Conservation (phyloP, 2,329 filamentous ascomycete species). For the Huntiella moniliformis region DNA sequence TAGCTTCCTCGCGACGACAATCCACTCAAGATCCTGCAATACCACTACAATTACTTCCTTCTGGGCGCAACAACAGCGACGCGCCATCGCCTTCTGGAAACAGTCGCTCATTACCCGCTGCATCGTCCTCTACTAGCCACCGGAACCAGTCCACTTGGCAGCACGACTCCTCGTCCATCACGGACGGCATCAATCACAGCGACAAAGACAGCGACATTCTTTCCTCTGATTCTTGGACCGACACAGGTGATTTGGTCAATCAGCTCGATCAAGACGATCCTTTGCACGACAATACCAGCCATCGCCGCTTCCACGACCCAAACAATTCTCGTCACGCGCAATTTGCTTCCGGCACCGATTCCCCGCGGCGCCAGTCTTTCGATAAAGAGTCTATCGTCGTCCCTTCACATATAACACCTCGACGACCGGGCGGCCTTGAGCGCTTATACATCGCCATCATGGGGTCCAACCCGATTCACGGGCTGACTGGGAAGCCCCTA, state of each 20-base stretch:
- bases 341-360: slow-evolving; percentile 32
- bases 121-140: slow-evolving; percentile 1
- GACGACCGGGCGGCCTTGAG: slow-evolving; percentile 45
- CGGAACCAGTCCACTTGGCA: slow-evolving; percentile 6
- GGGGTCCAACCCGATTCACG: slow-evolving; percentile 64
- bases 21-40: slow-evolving; percentile 66
- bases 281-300: slow-evolving; percentile 48
- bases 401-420: slow-evolving; percentile 42
- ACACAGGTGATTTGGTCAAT: slow-evolving; percentile 88
- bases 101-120: slow-evolving; percentile 19
- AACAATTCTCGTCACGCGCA: slow-evolving; percentile 19
- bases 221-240: slow-evolving; percentile 58
- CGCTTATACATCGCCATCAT: slow-evolving; percentile 67
- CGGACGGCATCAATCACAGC: slow-evolving; percentile 15
- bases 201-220: slow-evolving; percentile 34
- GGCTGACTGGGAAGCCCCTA: slow-evolving; percentile 86
- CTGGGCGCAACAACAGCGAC: background rate
- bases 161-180: background rate
- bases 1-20: slow-evolving; percentile 50
- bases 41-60: slow-evolving; percentile 57
- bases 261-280: slow-evolving; percentile 74
- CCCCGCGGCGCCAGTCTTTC: slow-evolving; percentile 19
- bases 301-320: slow-evolving; percentile 34
- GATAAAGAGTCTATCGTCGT: slow-evolving; percentile 68
- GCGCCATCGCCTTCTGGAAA: slow-evolving; percentile 21